Conservation (phyloP, 2,329 filamentous ascomycete species). For the Colletotrichum karsti region DNA sequence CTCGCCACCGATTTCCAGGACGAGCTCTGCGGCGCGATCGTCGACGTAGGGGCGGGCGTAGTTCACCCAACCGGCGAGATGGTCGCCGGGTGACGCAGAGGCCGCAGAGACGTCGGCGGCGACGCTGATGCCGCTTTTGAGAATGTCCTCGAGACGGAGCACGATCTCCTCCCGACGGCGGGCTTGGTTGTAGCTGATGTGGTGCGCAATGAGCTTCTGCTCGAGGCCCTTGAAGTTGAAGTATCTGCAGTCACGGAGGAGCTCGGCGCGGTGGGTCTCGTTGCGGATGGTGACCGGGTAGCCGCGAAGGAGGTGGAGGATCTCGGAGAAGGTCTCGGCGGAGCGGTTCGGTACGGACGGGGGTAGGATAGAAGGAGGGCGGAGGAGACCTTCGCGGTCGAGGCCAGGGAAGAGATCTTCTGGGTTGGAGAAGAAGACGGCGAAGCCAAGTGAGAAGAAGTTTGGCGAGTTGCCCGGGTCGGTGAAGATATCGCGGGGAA, state of each 20-base stretch:
- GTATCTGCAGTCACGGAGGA: conserved; percentile 88
- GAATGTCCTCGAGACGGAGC: conserved; percentile 84
- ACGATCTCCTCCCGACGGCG: conserved; percentile 78
- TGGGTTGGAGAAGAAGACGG: conserved; percentile 84
- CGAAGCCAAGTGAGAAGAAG: conserved; percentile 93
- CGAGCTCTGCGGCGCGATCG: conserved; percentile 74
- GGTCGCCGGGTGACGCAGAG: conserved; percentile 36
- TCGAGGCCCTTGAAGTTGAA: conserved; percentile 93
- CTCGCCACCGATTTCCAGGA: conserved; percentile 82
- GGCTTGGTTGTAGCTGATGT: conserved; percentile 78
- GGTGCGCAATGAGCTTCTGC: conserved; percentile 83
- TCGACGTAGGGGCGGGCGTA: conserved; percentile 92
- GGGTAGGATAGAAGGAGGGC: conserved; percentile 86
- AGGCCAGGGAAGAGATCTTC: conserved; percentile 87
- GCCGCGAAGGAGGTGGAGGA: conserved; percentile 83
- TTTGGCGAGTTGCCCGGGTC: conserved; percentile 91
- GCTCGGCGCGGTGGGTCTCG: conserved; percentile 78
- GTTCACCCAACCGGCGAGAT: conserved; percentile 65
- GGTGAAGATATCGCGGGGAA: conserved; percentile 87
- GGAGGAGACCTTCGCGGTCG: conserved; percentile 78
- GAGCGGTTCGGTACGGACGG: conserved; percentile 83
- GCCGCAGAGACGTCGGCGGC: conserved; percentile 52
- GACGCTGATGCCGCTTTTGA: conserved; percentile 83
- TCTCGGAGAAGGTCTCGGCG: conserved; percentile 84
- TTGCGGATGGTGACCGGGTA: conserved; percentile 82